Base-by-base conservation (phyloP, 2,329 filamentous ascomycete genomes). In the Colletotrichum musicola region DNA sequence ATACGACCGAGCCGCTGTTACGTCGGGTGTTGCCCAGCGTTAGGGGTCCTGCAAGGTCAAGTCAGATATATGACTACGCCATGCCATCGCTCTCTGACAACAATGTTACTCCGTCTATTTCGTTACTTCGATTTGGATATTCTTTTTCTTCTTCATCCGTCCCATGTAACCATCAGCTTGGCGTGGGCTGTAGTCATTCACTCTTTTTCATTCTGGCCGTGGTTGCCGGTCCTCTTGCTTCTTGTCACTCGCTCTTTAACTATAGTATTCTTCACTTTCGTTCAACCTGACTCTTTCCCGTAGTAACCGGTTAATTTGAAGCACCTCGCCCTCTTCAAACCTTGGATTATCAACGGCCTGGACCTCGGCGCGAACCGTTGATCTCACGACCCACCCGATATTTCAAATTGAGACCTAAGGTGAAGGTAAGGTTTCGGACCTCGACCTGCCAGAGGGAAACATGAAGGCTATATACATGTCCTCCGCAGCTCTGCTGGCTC, bases 211-310 rank as follows among this genome's bases (percentile, higher is more conserved):
- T 35, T 35, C 10, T 71, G 53, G 60, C 60, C 71, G 66, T 54
- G 56, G 61, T 62, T 62, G 40, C 16, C 40, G 62, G 69, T 64
- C 60, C 49, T 49, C 68, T 70, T 68, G 61, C 49, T 30, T 42
- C 51, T 72, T 72, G 69, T 70, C 73, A 63, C 62, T 74, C 71
- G 27, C 74, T 75, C 72, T 70, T 73, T 72, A 46, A 35, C 57
- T 44, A n/a, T 62, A 47, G 22, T 10, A 60, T 66, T 66, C 62
- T 61, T 47, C n/a, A 47, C 62, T 35, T 40, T 66, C 46, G 3
- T 38, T 62, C 30, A 44, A 38, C 16, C 25, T 35, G 64, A 63
- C 66, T 72, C 46, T 61, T 71, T 38, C 76, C 7, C 42, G 20
- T 20, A 58, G 54, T 38, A 38, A 47, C 30, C 22, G 38, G 22